A percentile compares a stretch with the other conserved stretches of the same genome.
Evolutionary conservation across 2,329 filamentous ascomycete genomes (phyloP).

Genomic region (Calonectria naviculata): DNA sequence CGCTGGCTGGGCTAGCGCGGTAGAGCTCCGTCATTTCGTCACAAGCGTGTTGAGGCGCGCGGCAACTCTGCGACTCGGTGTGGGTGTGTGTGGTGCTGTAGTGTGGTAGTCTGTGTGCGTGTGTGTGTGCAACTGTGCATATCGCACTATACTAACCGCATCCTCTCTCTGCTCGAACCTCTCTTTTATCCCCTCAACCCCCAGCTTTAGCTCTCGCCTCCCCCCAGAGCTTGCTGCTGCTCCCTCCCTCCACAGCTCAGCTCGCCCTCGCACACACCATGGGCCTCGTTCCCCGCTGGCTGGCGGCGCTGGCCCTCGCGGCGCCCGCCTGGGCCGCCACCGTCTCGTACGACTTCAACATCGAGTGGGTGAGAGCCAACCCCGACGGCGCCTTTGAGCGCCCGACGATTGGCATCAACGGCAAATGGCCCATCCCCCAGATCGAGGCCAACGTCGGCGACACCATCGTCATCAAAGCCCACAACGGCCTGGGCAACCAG

Average conservation of each 20-base stretch:
- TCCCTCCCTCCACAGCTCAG: neutral
- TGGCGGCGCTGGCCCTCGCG: neutral
- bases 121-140: neutral
- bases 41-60: neutral
- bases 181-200: constrained; percentile 8
- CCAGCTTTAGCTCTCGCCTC: neutral
- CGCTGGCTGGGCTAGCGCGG: constrained; percentile 1
- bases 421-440: constrained; percentile 77
- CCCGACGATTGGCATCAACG: constrained; percentile 82
- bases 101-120: too few species aligned
- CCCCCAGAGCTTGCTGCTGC: neutral
- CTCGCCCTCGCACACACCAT: neutral
- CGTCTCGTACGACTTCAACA: constrained; percentile 72
- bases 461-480: constrained; percentile 66
- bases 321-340: constrained; percentile 49
- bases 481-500: constrained; percentile 71
- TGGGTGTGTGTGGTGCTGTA: too few species aligned
- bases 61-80: neutral
- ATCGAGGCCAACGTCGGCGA: constrained; percentile 74
- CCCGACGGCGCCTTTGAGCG: constrained; percentile 75
- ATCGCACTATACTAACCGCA: neutral
- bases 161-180: neutral
- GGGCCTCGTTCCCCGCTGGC: constrained; percentile 1
- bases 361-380: constrained; percentile 77
- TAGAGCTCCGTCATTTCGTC: neutral